Conservation (phyloP, 805 yeast species). For the Starmerella bacillaris region DNA sequence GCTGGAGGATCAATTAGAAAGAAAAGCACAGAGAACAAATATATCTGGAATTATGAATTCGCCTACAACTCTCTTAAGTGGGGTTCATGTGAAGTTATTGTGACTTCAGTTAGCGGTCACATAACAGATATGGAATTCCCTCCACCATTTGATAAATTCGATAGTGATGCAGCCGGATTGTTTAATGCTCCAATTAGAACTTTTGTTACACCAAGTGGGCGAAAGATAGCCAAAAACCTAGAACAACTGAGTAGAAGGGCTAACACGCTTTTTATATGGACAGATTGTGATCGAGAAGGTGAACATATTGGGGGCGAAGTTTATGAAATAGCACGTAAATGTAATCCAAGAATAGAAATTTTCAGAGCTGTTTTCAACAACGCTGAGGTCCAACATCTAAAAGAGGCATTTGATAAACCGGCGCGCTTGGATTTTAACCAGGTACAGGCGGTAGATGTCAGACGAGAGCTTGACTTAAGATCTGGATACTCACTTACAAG, state of each 20-base stretch:
- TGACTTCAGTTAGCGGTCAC: slow-evolving; percentile 91
- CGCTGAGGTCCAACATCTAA: slow-evolving; percentile 53
- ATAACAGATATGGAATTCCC: slow-evolving; percentile 49
- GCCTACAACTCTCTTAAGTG: slow-evolving; percentile 41
- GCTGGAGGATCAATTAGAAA: slow-evolving; percentile 48
- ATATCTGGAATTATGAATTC: slow-evolving; percentile 65
- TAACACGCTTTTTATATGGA: slow-evolving; percentile 74
- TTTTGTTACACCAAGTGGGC: slow-evolving; percentile 27
- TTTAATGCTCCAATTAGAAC: slow-evolving; percentile 50
- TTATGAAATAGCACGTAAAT: slow-evolving; percentile 43
- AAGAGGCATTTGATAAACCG: slow-evolving; percentile 59
- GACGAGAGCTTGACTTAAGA: slow-evolving; percentile 74
- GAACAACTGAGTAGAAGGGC: slow-evolving; percentile 42
- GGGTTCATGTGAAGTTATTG: slow-evolving; percentile 62
- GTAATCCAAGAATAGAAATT: slow-evolving; percentile 33
- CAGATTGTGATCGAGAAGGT: slow-evolving; percentile 96
- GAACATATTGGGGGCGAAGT: slow-evolving; percentile 83
- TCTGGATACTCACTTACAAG: slow-evolving; percentile 84
- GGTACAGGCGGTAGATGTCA: slow-evolving; percentile 67
- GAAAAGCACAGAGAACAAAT: slow-evolving; percentile 37
- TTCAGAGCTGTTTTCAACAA: slow-evolving; percentile 79
- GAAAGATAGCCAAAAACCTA: slow-evolving; percentile 47
- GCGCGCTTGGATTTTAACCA: slow-evolving; percentile 42
- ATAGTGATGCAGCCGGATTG: slow-evolving; percentile 42
- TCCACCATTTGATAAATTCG: slow-evolving; percentile 44